These are phyloP conservation scores for Hortiboletus rubellus DNA, from an alignment of 1,284 basidiomycete genomes.

Conservation along the genomic window DNA sequence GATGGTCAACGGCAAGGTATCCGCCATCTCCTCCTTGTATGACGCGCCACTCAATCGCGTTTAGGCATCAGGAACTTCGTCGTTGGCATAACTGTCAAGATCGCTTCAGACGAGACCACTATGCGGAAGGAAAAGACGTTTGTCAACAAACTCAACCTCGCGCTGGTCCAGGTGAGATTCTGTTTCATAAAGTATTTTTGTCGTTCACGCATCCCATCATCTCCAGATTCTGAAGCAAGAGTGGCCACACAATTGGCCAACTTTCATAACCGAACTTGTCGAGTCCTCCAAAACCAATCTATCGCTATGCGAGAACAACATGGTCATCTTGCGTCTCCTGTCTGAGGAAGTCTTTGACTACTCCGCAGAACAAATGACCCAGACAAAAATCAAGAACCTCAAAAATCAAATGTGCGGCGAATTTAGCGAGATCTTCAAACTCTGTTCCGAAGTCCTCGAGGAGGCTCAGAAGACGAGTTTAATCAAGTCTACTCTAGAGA, in stretches of 20 bases:
- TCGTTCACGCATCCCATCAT: conserved; percentile 12
- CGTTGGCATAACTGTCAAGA: conserved; percentile 90
- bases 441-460: conserved; percentile 94
- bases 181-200: neutral
- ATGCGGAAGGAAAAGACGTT: conserved; percentile 95
- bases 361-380: conserved; percentile 98
- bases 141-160: conserved; percentile 96
- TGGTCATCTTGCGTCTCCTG: conserved; percentile 97
- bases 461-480: conserved; percentile 97
- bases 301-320: conserved; percentile 99
- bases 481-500: conserved; percentile 95
- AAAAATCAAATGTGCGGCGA: conserved; percentile 99
- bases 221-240: conserved; percentile 98
- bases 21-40: neutral
- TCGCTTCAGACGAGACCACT: conserved; percentile 84
- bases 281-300: conserved; percentile 97
- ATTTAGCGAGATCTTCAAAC: conserved; percentile 94
- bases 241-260: conserved; percentile 99
- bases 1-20: conserved; percentile 89
- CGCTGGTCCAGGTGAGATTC: conserved; percentile 79
- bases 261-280: conserved; percentile 97
- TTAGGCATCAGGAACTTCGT: conserved; percentile 96
- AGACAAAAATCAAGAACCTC: conserved; percentile 95
- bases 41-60: conserved; percentile 6
- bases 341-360: conserved; percentile 99